phyloP scores from a whole-genome alignment of 805 yeast species.

The Priceomyces haplophilus region DNA sequence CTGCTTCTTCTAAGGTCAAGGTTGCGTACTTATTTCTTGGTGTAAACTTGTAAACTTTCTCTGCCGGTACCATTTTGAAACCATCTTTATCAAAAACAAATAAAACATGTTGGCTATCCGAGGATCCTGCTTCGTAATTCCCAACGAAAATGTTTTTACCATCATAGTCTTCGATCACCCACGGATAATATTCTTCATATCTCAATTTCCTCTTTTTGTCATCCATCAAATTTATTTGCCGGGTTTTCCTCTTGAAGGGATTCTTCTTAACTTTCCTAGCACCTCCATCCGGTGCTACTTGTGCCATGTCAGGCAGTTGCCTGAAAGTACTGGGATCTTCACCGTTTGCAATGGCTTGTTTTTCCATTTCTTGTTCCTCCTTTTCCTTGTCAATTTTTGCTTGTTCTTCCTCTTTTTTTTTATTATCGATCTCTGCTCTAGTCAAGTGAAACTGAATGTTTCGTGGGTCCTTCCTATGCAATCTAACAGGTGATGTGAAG shows the following conservation, averaged over 20 bases:
- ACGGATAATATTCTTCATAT: constrained; percentile 95
- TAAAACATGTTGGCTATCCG: constrained; percentile 77
- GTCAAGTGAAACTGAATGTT: constrained; percentile 84
- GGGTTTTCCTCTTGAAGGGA: constrained; percentile 70
- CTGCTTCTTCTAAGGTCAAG: constrained; percentile 93
- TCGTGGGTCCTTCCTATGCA: constrained; percentile 92
- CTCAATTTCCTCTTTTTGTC: constrained; percentile 80
- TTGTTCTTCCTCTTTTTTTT: constrained; percentile 37
- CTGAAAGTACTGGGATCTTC: constrained; percentile 17
- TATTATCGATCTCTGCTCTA: constrained; percentile 66
- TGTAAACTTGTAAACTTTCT: constrained; percentile 89
- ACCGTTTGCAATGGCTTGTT: constrained; percentile 12
- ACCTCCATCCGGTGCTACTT: constrained; percentile 90
- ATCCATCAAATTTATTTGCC: constrained; percentile 76
- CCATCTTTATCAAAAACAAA: constrained; percentile 83
- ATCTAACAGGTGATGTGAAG: constrained; percentile 78
- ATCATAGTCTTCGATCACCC: constrained; percentile 97
- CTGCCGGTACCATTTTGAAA: constrained; percentile 92
- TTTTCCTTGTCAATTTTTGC: constrained; percentile 20
- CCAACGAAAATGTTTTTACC: constrained; percentile 95
- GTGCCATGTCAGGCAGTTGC: constrained; percentile 49
- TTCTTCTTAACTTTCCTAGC: constrained; percentile 64
- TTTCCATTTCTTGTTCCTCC: constrained; percentile 19
- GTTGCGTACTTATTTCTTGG: constrained; percentile 93
- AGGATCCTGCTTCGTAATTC: constrained; percentile 84